phyloP scores from a whole-genome alignment of 192 early-diverging fungal genomes.

The Thamnidium elegans region DNA sequence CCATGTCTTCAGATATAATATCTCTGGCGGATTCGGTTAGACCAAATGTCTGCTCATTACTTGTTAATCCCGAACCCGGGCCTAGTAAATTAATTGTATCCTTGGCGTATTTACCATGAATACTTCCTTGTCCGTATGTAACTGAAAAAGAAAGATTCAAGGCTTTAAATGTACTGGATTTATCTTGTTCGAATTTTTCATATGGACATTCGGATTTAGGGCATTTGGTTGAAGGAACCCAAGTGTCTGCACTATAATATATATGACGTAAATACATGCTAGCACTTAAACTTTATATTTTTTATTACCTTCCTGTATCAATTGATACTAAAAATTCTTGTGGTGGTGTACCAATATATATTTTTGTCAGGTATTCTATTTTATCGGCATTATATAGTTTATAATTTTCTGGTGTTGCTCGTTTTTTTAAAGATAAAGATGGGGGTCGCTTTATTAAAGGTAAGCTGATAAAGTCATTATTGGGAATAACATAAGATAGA shows the following conservation, averaged over 20 bases:
- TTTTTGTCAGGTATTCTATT: background rate
- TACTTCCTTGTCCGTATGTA: constrained; percentile 12
- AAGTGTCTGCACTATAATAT: constrained; percentile 21
- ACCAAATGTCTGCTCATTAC: constrained; percentile 27
- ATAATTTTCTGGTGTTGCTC: background rate
- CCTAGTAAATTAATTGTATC: constrained; percentile 29
- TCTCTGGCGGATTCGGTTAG: constrained; percentile 3
- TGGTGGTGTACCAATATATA: constrained; percentile 25
- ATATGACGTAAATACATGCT: background rate
- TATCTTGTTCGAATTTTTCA: background rate
- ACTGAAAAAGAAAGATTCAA: constrained; percentile 7
- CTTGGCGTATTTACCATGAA: constrained; percentile 22
- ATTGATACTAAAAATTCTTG: constrained; percentile 29
- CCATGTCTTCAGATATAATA: constrained; percentile 14
- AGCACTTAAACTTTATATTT: background rate
- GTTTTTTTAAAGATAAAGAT: too few species aligned
- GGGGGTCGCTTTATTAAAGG: too few species aligned
- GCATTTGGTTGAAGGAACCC: constrained; percentile 25
- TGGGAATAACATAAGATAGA: too few species aligned
- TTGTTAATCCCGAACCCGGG: background rate
- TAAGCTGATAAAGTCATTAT: too few species aligned
- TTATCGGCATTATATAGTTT: background rate
- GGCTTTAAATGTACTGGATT: constrained; percentile 13
- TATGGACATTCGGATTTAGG: constrained; percentile 8
- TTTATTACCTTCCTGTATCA: constrained; percentile 35